Evolutionary conservation across 2,329 filamentous ascomycete genomes (phyloP), one percentile per base, ranked within the genome.

Genomic region (Aspergillus tamarii): DNA sequence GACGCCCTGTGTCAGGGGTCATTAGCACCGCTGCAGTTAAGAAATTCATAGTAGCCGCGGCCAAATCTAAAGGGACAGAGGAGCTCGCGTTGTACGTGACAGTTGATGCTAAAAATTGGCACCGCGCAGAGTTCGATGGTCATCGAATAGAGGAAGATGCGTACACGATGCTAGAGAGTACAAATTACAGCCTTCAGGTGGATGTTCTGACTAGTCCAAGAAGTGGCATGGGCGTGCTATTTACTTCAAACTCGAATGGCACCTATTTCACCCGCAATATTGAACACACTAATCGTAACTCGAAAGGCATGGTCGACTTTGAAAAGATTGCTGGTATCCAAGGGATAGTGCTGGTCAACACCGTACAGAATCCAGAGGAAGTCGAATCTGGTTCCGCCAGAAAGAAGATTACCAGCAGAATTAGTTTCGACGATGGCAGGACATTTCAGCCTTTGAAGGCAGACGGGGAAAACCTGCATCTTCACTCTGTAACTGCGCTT

Each of bases 231-330:
- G 96, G 95, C 39, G 89, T 91, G 12, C 84, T 99, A 62, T 94
- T 97, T 73, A 96, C 93, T 7, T 98, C 94, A 75, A 99, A 99
- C 76, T 98, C 94, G 36, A 96, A 98, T 75, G 95, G 95, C 65
- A 97, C 93, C 2, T 97, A 94, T 78, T 99, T 98, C 76, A 95
- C 91, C 2, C 89, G 91, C 73, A 98, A 97, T 72, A 86, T 94
- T 61, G 91, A 96, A 64, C 91, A 97, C 76, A 97, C 94, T 39
- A 98, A 99, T 77, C 91, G 94, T 71, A 91, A 94, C 72, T 71
- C 76, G 11, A 80, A 81, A 32, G 93, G 93, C 3, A 87, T 89
- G 62, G 94, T 99, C 57, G 95, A 99, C 77, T 99, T 98, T 72
- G 95, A 99, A 76, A 96, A 97, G 79, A 89, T 99, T 59, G 86